Evolutionary conservation across 352 stramenopile genomes (phyloP).

Genomic region (Thalassiosira oceanica): DNA sequence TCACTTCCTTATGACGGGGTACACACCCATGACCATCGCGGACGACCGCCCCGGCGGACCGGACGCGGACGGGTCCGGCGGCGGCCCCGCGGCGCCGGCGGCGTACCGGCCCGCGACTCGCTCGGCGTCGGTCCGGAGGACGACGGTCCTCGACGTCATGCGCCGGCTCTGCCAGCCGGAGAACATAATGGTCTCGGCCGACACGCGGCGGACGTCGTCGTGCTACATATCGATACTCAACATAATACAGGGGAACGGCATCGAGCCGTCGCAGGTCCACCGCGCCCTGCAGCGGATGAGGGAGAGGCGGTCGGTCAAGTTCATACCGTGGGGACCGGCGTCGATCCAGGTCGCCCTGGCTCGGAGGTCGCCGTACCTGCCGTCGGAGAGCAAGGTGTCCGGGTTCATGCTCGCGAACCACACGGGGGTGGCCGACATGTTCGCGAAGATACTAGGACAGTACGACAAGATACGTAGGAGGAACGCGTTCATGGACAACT

Average conservation of each 20-base stretch:
- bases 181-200: slow-evolving; percentile 99
- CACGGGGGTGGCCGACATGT: slow-evolving; percentile 92
- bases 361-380: slow-evolving; percentile 95
- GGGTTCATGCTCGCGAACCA: slow-evolving; percentile 99
- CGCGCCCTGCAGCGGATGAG: slow-evolving; percentile 98
- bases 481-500: slow-evolving; percentile 99
- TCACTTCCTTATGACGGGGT: slow-evolving; percentile 99
- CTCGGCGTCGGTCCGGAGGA: too few relatives aligned
- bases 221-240: slow-evolving; percentile 99
- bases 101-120: too few relatives aligned
- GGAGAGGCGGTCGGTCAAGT: slow-evolving; percentile 93
- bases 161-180: slow-evolving; percentile 93
- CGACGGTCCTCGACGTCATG: too few relatives aligned
- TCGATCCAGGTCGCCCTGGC: slow-evolving; percentile 98
- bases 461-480: slow-evolving; percentile 96
- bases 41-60: too few relatives aligned
- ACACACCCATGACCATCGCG: slow-evolving; percentile 96
- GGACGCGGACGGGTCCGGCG: too few relatives aligned
- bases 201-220: slow-evolving; percentile 90
- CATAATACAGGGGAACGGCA: slow-evolving; percentile 97
- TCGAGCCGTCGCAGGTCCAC: slow-evolving; percentile 98
- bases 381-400: slow-evolving; percentile 93
- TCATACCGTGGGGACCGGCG: slow-evolving; percentile 98
- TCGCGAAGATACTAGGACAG: slow-evolving; percentile 90
- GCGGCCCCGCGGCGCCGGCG: too few relatives aligned